phyloP scores from a whole-genome alignment of 192 early-diverging fungal species.

The Phycomyces nitens region DNA sequence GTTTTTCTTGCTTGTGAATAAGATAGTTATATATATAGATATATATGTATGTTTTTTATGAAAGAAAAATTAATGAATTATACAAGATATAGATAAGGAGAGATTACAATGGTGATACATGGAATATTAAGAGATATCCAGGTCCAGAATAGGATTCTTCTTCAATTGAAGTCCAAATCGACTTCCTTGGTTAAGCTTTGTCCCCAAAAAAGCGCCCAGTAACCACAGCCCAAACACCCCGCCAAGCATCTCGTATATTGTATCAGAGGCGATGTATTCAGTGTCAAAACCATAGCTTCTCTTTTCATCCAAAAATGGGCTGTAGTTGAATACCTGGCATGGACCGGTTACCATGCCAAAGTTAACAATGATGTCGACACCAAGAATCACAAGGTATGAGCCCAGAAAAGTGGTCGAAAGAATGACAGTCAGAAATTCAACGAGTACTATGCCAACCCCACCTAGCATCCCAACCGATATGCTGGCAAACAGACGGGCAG shows the following conservation, averaged over 20 bases:
- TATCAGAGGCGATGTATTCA: not conserved
- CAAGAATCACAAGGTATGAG: conserved; percentile 46
- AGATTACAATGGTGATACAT: too few relatives aligned
- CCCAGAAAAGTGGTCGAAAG: conserved; percentile 47
- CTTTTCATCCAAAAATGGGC: not conserved
- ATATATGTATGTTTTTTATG: too few relatives aligned
- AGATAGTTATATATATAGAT: too few relatives aligned
- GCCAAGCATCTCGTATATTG: not conserved
- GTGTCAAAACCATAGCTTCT: not conserved
- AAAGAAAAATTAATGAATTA: too few relatives aligned
- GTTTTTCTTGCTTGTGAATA: too few relatives aligned
- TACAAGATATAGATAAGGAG: too few relatives aligned
- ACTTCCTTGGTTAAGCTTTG: not conserved
- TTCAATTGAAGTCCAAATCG: not conserved
- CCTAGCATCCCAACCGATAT: conserved; percentile 33
- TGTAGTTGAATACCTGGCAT: not conserved
- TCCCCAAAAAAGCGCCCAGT: not conserved
- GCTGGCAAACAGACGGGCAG: conserved; percentile 13
- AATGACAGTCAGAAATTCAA: conserved; percentile 44
- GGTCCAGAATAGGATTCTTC: too few relatives aligned
- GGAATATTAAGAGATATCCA: too few relatives aligned
- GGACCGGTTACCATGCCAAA: conserved; percentile 40
- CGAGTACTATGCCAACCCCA: conserved; percentile 33
- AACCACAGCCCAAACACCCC: not conserved
- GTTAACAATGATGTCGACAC: conserved; percentile 48